Evolutionary conservation across 768 basidiomycete genomes (phyloP), one percentile per base, ranked within the genome.

Genomic region (Panus rudis): DNA sequence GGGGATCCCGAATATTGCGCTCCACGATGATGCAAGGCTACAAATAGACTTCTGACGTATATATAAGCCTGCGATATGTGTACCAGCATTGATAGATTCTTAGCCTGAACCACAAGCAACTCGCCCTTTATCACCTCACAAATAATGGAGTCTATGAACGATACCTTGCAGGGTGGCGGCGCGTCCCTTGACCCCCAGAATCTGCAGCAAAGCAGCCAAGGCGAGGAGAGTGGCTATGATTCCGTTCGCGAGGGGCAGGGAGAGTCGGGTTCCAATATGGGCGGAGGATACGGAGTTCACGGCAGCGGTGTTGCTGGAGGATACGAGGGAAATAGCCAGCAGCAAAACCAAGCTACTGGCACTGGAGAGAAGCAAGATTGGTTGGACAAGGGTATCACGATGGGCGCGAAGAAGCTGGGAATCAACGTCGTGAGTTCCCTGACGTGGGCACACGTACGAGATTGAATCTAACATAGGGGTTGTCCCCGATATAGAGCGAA

Each of bases 251-350:
- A 49, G 17, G 39, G 42, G 34, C 37, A 48, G 28, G 35, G 26
- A 27, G n/a, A n/a, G n/a, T n/a, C n/a, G n/a, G n/a, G n/a, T n/a
- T n/a, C n/a, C n/a, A n/a, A n/a, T n/a, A 57, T 56, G 53, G 58
- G 55, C 41, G 57, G 55, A 32, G 57, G 57, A 13, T 35, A 33
- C 16, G 57, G 57, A 31, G 42, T 50, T 23, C 51, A 55, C 35
- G 57, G 57, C 35, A 53, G 51, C 20, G 57, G 57, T 41, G 54
- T 57, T 35, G 52, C 58, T 1, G 58, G 55, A 25, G 55, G 57
- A 17, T 50, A 54, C 40, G 44, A 40, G 22, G 44, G 48, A 21
- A 19, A 37, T 14, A 44, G 22, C 27, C 31, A 43, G 32, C n/a
- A n/a, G n/a, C 33, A 35, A 20, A 30, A 30, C 28, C 28, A 30